These are phyloP conservation scores for Ogataea paradorogensis DNA, from an alignment of 805 yeast genomes.

Conservation along the genomic window DNA sequence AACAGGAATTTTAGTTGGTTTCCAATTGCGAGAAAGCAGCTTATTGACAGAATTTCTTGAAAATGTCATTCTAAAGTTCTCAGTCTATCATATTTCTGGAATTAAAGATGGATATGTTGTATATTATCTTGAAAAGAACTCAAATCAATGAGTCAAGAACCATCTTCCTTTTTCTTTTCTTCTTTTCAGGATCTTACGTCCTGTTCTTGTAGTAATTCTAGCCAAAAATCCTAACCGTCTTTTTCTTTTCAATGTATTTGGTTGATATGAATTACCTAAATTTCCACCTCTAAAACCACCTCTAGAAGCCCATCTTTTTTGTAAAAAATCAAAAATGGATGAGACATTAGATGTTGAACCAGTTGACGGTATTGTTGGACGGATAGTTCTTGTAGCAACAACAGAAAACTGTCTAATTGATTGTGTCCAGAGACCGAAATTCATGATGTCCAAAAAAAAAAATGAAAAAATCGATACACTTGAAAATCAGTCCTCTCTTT, in stretches of 20 bases:
- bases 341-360: conserved; percentile 12
- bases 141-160: conserved; percentile 72
- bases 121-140: conserved; percentile 32
- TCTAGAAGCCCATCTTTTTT: conserved; percentile 35
- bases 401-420: conserved; percentile 13
- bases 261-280: conserved; percentile 94
- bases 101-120: conserved; percentile 45
- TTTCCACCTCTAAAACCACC: conserved; percentile 82
- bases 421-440: conserved; percentile 9
- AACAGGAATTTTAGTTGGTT: conserved; percentile 40
- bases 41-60: conserved; percentile 47
- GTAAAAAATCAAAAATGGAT: conserved; percentile 19
- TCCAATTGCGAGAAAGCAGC: conserved; percentile 55
- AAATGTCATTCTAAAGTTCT: conserved; percentile 32
- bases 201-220: conserved; percentile 68
- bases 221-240: conserved; percentile 88
- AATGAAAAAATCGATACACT: not conserved
- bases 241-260: conserved; percentile 86
- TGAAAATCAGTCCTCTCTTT: too few relatives aligned
- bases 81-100: conserved; percentile 35
- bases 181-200: conserved; percentile 73
- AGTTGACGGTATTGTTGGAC: conserved; percentile 13
- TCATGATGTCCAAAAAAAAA: conserved; percentile 4
- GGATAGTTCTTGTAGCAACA: conserved; percentile 3
- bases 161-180: conserved; percentile 90